Evolutionary conservation across 352 stramenopile genomes (phyloP).

Genomic region (Globisporangium spinosum): DNA sequence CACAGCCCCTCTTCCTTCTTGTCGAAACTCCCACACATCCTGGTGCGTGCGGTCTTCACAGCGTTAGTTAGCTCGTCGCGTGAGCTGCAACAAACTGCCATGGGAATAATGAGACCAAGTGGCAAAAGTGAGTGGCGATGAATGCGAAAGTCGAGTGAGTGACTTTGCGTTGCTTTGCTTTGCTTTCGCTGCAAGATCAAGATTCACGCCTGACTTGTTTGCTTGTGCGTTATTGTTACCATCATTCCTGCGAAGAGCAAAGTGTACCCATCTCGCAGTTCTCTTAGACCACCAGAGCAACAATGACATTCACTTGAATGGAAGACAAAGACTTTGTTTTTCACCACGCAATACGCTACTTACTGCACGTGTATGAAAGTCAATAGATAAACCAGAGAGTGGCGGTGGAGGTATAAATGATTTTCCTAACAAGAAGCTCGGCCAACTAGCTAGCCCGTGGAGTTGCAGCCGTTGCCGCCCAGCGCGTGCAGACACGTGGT

Average conservation of each 20-base stretch:
- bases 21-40: neutral
- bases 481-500: slow-evolving; percentile 32
- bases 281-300: neutral
- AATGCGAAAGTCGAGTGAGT: neutral
- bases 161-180: neutral
- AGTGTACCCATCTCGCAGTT: neutral
- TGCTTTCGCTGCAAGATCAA: neutral
- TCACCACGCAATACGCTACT: neutral
- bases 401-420: neutral
- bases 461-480: slow-evolving; percentile 22
- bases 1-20: neutral
- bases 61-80: too few relatives aligned
- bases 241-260: neutral
- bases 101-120: too few relatives aligned
- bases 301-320: neutral
- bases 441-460: neutral
- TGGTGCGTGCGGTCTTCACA: neutral
- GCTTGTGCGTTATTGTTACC: neutral
- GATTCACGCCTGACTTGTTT: neutral
- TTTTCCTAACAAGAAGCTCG: neutral
- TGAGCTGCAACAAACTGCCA: neutral
- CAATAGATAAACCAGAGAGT: neutral
- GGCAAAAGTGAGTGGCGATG: too few relatives aligned
- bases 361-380: neutral
- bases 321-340: neutral